phyloP scores from a whole-genome alignment of 225 moss, liverwort and hornwort species.

The Rhytidiadelphus loreus region DNA sequence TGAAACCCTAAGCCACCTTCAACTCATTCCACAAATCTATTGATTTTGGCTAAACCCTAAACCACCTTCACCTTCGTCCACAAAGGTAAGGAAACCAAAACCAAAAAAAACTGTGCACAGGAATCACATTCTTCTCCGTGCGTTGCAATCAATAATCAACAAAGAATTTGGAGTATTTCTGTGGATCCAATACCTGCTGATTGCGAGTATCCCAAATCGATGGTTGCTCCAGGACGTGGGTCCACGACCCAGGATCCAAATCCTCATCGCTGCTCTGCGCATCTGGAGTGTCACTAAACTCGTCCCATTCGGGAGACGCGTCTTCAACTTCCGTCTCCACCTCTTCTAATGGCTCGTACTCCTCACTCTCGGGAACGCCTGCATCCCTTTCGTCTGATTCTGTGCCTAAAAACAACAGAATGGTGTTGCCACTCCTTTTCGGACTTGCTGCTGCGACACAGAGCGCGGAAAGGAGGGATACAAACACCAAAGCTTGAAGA shows the following conservation, averaged over 20 bases:
- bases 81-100: neutral
- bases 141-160: neutral
- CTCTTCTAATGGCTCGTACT: neutral
- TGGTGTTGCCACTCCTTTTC: slow-evolving; percentile 15
- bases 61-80: neutral
- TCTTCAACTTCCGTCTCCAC: slow-evolving; percentile 31
- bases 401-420: slow-evolving; percentile 16
- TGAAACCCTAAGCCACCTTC: neutral
- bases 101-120: neutral
- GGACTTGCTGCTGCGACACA: neutral
- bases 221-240: slow-evolving; percentile 48
- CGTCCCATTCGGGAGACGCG: slow-evolving; percentile 63
- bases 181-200: slow-evolving; percentile 3
- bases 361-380: slow-evolving; percentile 11
- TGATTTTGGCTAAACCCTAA: neutral
- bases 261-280: slow-evolving; percentile 55
- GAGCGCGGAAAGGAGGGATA: neutral
- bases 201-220: slow-evolving; percentile 24
- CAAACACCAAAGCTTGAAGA: neutral
- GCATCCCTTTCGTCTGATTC: slow-evolving; percentile 15
- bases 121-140: neutral
- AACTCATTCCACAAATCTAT: neutral
- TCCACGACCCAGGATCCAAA: slow-evolving; percentile 86
- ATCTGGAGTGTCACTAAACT: slow-evolving; percentile 60
- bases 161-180: neutral